Evolutionary conservation across 352 stramenopile species (phyloP).

Genomic region (Globisporangium perplexum): DNA sequence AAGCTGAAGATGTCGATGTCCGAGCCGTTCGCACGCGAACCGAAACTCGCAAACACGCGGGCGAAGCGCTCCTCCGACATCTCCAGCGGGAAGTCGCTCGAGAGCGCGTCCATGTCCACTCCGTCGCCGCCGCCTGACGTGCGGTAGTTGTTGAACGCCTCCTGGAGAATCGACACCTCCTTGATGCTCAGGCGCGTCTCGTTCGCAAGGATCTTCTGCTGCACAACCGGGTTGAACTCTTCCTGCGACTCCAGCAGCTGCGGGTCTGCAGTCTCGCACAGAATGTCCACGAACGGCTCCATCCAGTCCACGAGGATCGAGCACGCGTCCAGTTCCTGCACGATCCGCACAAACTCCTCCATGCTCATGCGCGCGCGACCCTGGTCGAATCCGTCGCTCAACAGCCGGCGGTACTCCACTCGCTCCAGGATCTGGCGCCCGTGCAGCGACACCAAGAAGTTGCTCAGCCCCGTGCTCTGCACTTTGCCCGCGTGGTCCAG

Average conservation of each 20-base stretch:
- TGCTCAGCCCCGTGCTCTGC: conserved; percentile 79
- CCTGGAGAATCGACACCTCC: conserved; percentile 73
- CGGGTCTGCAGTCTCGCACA: conserved; percentile 76
- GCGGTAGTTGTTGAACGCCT: conserved; percentile 84
- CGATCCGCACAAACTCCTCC: conserved; percentile 68
- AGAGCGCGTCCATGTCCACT: conserved; percentile 75
- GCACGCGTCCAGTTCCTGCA: conserved; percentile 43
- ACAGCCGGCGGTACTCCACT: conserved; percentile 59
- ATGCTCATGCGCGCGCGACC: conserved; percentile 65
- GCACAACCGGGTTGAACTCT: conserved; percentile 84
- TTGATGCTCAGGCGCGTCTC: conserved; percentile 79
- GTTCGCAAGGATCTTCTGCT: conserved; percentile 84
- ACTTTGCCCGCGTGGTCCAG: conserved; percentile 82
- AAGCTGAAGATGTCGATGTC: conserved; percentile 88
- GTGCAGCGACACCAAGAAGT: conserved; percentile 80
- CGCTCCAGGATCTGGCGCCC: conserved; percentile 72
- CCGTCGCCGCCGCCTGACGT: conserved; percentile 54
- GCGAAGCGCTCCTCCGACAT: conserved; percentile 79
- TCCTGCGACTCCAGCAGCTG: conserved; percentile 81
- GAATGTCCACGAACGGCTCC: conserved; percentile 76
- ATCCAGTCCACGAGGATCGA: conserved; percentile 80
- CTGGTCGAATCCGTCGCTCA: conserved; percentile 81
- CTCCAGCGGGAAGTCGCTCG: conserved; percentile 74
- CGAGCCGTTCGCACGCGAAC: conserved; percentile 61
- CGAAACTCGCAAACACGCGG: conserved; percentile 77